These are phyloP conservation scores for Annulohypoxylon nitens DNA, from an alignment of 495 filamentous ascomycete genomes.

Conservation along the genomic window DNA sequence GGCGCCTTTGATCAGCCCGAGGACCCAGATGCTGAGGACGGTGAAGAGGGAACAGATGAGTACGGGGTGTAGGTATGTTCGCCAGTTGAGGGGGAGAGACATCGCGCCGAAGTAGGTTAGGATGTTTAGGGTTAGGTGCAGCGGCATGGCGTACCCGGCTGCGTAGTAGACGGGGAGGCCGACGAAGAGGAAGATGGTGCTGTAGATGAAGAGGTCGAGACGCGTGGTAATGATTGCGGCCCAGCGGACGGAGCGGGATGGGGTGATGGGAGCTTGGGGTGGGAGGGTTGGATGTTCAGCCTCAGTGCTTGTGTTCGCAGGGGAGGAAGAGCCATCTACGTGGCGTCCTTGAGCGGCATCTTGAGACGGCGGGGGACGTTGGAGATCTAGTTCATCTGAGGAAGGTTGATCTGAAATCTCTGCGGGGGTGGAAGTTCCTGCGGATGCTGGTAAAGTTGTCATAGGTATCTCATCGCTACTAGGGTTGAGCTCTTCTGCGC, in stretches of 20 bases:
- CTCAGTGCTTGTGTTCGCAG: neutral
- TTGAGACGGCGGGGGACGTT: conserved; percentile 31
- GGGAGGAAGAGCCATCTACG: conserved; percentile 5
- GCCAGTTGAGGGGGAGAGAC: conserved; percentile 59
- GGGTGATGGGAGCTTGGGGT: conserved; percentile 54
- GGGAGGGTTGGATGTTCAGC: conserved; percentile 20
- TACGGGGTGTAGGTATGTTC: conserved; percentile 65
- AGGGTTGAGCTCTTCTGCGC: conserved; percentile 63
- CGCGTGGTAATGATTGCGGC: conserved; percentile 56
- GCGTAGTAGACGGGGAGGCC: conserved; percentile 65
- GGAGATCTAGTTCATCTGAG: conserved; percentile 35
- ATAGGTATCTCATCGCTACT: conserved; percentile 59
- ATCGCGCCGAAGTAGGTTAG: conserved; percentile 63
- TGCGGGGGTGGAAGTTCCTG: conserved; percentile 10
- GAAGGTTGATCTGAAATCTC: conserved; percentile 26
- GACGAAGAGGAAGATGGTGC: conserved; percentile 58
- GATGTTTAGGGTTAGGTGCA: conserved; percentile 63
- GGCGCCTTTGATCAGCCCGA: conserved; percentile 56
- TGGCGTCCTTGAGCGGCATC: conserved; percentile 20
- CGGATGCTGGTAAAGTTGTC: conserved; percentile 31
- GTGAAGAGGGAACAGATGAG: conserved; percentile 62
- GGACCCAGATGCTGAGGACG: conserved; percentile 60
- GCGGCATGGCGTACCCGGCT: conserved; percentile 66
- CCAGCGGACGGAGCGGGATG: conserved; percentile 61
- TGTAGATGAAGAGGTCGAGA: conserved; percentile 59